Percentiles rank a stretch among this genome's conserved stretches.
These are phyloP conservation scores for Didymella exigua DNA, from an alignment of 2,329 filamentous ascomycete species.

Conservation along the genomic window DNA sequence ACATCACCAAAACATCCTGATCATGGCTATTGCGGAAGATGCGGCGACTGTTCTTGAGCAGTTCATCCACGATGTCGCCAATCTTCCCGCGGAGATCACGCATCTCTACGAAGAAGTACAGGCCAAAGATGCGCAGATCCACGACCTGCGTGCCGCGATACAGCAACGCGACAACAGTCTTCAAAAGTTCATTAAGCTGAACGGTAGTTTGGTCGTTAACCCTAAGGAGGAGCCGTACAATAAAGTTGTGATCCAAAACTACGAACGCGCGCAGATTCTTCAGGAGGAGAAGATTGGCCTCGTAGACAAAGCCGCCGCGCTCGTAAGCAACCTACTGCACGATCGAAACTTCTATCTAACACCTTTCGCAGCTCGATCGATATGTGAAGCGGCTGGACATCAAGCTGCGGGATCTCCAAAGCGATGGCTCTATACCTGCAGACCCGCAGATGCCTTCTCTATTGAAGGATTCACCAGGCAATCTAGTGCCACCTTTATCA, in stretches of 20 bases:
- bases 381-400: slow-evolving; percentile 68
- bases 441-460: slow-evolving; percentile 66
- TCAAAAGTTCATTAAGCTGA: slow-evolving; percentile 79
- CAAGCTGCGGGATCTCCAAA: slow-evolving; percentile 64
- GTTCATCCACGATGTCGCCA: slow-evolving; percentile 77
- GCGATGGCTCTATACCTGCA: slow-evolving; percentile 63
- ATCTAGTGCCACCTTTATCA: slow-evolving; percentile 56
- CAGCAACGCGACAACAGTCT: slow-evolving; percentile 74
- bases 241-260: slow-evolving; percentile 70
- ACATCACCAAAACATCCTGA: neutral
- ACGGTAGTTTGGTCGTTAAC: slow-evolving; percentile 74
- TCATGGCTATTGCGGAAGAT: slow-evolving; percentile 58
- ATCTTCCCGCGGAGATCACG: slow-evolving; percentile 80
- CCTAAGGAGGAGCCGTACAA: slow-evolving; percentile 75
- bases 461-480: slow-evolving; percentile 56
- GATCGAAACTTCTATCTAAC: slow-evolving; percentile 15
- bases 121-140: slow-evolving; percentile 76
- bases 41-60: slow-evolving; percentile 76
- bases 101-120: slow-evolving; percentile 84
- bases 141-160: slow-evolving; percentile 71
- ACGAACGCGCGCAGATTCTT: slow-evolving; percentile 69
- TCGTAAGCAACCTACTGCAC: slow-evolving; percentile 54
- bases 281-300: slow-evolving; percentile 77
- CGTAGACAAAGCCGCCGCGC: slow-evolving; percentile 66
- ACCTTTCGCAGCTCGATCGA: slow-evolving; percentile 57